These are phyloP conservation scores for Punica granatum DNA, from an alignment of 345 rosid genomes.

Conservation along the genomic window DNA sequence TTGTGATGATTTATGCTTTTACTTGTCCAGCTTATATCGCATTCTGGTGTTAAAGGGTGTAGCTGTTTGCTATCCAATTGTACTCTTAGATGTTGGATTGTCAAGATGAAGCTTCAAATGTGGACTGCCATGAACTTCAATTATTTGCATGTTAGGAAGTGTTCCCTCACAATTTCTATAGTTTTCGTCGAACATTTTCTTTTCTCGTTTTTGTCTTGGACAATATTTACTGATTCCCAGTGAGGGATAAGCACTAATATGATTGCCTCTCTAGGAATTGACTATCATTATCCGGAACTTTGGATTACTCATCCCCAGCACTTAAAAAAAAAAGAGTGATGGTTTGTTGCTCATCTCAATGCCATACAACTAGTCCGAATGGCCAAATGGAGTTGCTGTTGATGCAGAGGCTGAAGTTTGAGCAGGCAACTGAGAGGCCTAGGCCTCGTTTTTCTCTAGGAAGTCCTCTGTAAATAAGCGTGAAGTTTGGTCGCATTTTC, in stretches of 20 bases:
- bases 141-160: neutral
- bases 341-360: neutral
- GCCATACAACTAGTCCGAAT: too few relatives aligned
- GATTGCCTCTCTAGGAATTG: neutral
- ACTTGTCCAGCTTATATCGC: neutral
- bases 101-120: neutral
- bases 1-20: neutral
- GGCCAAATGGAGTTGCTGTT: too few relatives aligned
- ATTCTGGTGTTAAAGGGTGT: neutral
- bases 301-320: neutral
- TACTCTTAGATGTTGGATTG: neutral
- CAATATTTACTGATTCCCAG: neutral
- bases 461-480: too few relatives aligned
- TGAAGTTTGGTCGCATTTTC: too few relatives aligned
- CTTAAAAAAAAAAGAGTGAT: neutral
- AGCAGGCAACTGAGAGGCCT: too few relatives aligned
- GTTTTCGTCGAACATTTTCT: neutral
- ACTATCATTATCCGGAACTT: neutral
- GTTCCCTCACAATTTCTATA: too few relatives aligned
- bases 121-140: neutral
- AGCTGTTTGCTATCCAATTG: neutral
- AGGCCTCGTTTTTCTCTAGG: too few relatives aligned
- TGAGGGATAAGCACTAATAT: neutral
- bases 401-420: too few relatives aligned
- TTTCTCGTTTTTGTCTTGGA: neutral